Base-by-base conservation (phyloP, 169 alveolate species). In the Plasmodium knowlesi region DNA sequence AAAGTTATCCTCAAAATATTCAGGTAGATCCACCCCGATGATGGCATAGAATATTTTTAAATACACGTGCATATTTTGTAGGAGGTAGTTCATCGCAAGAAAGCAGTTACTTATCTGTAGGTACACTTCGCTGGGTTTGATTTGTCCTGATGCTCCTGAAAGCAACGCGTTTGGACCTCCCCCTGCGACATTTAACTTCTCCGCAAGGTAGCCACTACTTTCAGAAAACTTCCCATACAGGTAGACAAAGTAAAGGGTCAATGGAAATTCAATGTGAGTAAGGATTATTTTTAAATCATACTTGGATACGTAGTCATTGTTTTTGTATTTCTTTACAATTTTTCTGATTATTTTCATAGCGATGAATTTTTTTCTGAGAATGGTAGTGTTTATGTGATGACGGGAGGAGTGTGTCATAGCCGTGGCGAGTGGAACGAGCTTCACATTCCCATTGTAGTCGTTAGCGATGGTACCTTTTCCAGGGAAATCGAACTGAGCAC, bases 1-100 rank as follows among this genome's bases (percentile, higher is more conserved):
- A 22, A 88, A 88, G 22, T 88, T 88, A 32, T 88, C 94, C 14
- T 88, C 94, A 78, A 57, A 88, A 57, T 88, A 88, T 34, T 88
- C 94, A 0, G 94, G 94, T 5, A 88, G 46, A 28, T 88, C 94
- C 10, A 88, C 71, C 2, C 53, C 43, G 32, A 32, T 76, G 19
- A 88, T 78, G 46, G 81, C 67, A 14, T 88, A 78, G 37, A 88
- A 88, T 0, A 78, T 34, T 37, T 88, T 88, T 46, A 88, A 88
- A 3, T 78, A 78, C 0, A 88, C 71, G 30, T 78, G 46, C 32
- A 88, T 78, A 12, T 88, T 88, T 43, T 57, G 37, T 2, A 78
- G 16, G 43, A 88, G 22, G 19, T 78, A 37, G 70, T 88, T 88
- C 81, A 78, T 53, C 9, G 70, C 72, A 16, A 37, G 54, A 9